Conservation (phyloP, 139 green algal genomes). For the Picochlorum sp. region DNA sequence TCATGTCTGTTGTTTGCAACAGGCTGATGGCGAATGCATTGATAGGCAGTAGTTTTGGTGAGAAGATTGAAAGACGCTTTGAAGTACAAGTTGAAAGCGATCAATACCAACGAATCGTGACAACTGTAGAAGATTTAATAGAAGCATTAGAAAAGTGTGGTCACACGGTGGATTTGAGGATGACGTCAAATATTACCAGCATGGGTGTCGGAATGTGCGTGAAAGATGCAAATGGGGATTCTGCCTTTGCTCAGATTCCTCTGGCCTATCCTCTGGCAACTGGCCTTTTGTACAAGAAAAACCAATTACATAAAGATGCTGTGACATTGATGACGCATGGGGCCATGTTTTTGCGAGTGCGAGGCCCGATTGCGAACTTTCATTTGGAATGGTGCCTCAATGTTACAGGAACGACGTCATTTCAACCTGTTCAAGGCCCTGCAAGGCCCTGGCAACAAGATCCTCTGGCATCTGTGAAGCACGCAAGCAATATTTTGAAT, state of each 20-base stretch:
- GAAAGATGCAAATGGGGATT: background rate
- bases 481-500: background rate
- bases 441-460: background rate
- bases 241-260: constrained; percentile 5
- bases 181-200: constrained; percentile 5
- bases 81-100: background rate
- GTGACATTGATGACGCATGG: background rate
- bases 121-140: background rate
- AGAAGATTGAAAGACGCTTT: background rate
- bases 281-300: background rate
- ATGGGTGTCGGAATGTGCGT: constrained; percentile 4
- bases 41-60: background rate
- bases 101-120: background rate
- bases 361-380: background rate
- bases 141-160: constrained; percentile 1
- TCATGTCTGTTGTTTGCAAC: constrained; percentile 7
- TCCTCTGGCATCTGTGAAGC: background rate
- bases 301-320: background rate
- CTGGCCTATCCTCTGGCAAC: constrained; percentile 10
- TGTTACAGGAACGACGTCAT: background rate
- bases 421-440: background rate
- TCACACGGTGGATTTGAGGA: background rate
- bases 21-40: constrained; percentile 7
- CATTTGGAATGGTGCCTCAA: constrained; percentile 1
- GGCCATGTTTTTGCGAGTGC: background rate